Conservation (phyloP, 768 basidiomycete species). For the Macrolepiota fuliginosa region DNA sequence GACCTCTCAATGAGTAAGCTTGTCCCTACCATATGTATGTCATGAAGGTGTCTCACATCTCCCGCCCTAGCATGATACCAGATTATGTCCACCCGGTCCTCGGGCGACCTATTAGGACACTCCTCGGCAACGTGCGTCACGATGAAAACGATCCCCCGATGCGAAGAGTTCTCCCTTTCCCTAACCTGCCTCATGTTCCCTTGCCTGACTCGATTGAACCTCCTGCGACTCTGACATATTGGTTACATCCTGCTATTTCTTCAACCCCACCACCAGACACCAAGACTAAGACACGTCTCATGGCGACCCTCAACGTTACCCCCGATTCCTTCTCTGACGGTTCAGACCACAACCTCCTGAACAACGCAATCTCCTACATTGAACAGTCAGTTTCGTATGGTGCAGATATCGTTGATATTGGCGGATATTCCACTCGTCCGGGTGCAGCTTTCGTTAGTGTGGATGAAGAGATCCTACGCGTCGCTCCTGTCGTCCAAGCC, state of each 20-base stretch:
- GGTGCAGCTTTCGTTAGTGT: conserved; percentile 62
- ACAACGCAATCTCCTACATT: conserved; percentile 54
- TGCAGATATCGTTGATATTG: conserved; percentile 84
- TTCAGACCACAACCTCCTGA: conserved; percentile 47
- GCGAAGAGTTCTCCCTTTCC: conserved; percentile 76
- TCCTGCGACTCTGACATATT: conserved; percentile 44
- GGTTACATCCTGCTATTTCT: conserved; percentile 37
- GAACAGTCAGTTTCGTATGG: conserved; percentile 48
- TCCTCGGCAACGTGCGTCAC: conserved; percentile 42
- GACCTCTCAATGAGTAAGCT: conserved; percentile 84
- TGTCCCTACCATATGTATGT: background rate
- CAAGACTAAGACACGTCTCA: conserved; percentile 58
- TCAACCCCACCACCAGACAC: background rate
- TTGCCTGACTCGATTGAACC: conserved; percentile 34
- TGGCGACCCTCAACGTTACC: conserved; percentile 92
- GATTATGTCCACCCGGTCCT: conserved; percentile 63
- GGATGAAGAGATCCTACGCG: conserved; percentile 70
- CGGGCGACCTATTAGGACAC: conserved; percentile 40
- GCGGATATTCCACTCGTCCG: conserved; percentile 92
- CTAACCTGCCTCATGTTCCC: conserved; percentile 44
- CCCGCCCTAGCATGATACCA: conserved; percentile 69
- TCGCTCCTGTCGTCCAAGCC: conserved; percentile 66
- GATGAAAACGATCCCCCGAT: conserved; percentile 43
- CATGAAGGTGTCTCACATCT: background rate
- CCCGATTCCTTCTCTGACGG: conserved; percentile 98